Percentiles rank a stretch among this genome's conserved stretches.
Evolutionary conservation across 345 rosid genomes (phyloP).

Genomic region (Tarenaya hassleriana): DNA sequence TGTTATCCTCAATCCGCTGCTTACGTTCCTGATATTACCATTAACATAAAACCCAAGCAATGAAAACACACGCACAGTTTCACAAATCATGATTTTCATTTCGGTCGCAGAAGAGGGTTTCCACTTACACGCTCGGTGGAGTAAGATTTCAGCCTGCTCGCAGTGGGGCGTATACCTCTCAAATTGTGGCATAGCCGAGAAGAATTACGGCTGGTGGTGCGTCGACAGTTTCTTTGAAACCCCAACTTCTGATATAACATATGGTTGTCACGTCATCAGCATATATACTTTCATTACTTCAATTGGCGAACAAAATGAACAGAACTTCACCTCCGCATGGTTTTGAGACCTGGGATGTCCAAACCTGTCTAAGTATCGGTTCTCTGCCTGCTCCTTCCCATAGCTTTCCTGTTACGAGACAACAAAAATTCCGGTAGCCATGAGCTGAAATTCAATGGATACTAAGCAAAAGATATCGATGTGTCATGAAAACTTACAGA

Average conservation of each 20-base stretch:
- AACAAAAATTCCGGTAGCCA: background rate
- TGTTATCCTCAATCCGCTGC: conserved; percentile 32
- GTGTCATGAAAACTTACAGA: conserved; percentile 1
- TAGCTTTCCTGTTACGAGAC: conserved; percentile 25
- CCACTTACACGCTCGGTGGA: conserved; percentile 19
- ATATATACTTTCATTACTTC: background rate
- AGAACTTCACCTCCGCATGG: conserved; percentile 22
- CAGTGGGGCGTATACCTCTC: conserved; percentile 10
- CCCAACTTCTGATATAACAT: conserved; percentile 25
- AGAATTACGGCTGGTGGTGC: conserved; percentile 12
- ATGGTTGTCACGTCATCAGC: conserved; percentile 8
- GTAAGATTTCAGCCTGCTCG: background rate
- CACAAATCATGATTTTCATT: conserved; percentile 7
- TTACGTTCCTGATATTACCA: conserved; percentile 32
- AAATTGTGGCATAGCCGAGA: background rate
- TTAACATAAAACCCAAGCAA: background rate
- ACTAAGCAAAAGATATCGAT: background rate
- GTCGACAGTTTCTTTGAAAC: conserved; percentile 15
- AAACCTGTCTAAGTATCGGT: background rate
- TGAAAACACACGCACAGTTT: background rate
- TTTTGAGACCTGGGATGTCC: background rate
- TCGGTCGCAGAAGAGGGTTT: background rate
- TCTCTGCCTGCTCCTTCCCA: conserved; percentile 11
- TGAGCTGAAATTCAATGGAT: background rate
- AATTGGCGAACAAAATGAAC: conserved; percentile 4